Base-by-base conservation (phyloP, 768 basidiomycete genomes). In the Lanmaoa pseudosensibilis region DNA sequence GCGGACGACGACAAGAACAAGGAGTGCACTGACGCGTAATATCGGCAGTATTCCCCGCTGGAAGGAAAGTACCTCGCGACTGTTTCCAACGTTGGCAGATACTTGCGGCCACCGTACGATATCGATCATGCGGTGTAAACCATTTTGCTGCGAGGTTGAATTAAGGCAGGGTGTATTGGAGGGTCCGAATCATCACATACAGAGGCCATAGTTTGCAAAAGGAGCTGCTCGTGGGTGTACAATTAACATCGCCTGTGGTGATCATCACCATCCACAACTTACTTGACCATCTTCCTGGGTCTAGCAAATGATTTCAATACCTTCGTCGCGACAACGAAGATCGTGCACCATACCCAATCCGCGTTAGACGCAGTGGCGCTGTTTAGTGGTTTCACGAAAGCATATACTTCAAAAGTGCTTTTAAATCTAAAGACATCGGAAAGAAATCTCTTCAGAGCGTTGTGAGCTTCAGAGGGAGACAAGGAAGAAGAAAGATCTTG, bases 21-120 rank as follows among this genome's bases (percentile, higher is more conserved):
- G 18, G 11, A 8, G 16, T 18, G 5, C 9, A 56, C 69, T 40
- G 56, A 84, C 85, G 34, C 77, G 70, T n/a, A 87, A 67, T 18
- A 87, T 58, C 0, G 81, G 81, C 7, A 87, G 60, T 57, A 79
- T 77, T 0, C 80, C 84, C 27, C 78, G 69, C 57, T 87, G 84
- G 55, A 88, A 88, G 2, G 86, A 86, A 9, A 87, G 72, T 0
- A 65, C 58, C 0, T 68, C 60, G 0, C 59, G 57, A 46, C 55
- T 63, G n/a, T 70, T 71, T 36, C 74, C 80, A 3, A 77, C 75
- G 10, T 57, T 54, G 3, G 66, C 62, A 12, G 76, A 76, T 30
- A 87, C 77, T 2, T 65, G 58, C 0, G 72, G 64, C 76, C 79
- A 85, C 6, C 65, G 66, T 18, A 87, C 63, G 38, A 86, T 71